phyloP scores from a whole-genome alignment of 192 early-diverging fungal species.

The Rhizophagus sp. region DNA sequence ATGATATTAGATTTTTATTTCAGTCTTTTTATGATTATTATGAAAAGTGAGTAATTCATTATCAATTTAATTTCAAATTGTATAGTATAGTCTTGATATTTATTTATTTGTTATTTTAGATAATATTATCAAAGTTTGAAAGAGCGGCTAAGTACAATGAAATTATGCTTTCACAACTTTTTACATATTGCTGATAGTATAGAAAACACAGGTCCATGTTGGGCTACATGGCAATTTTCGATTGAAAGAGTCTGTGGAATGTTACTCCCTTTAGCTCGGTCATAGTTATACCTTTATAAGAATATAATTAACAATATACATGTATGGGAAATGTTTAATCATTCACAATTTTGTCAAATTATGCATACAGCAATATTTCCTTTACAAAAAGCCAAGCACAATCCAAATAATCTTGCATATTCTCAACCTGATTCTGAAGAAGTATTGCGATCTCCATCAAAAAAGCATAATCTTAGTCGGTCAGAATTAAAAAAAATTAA shows the following conservation, averaged over 20 bases:
- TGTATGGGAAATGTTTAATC: constrained; percentile 5
- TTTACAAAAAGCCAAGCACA: neutral
- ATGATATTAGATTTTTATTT: constrained; percentile 2
- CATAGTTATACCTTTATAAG: neutral
- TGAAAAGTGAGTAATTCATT: neutral
- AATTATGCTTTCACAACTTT: neutral
- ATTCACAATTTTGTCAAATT: neutral
- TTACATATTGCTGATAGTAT: neutral
- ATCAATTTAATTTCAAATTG: neutral
- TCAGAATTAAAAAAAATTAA: constrained; percentile 14
- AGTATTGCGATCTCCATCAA: neutral
- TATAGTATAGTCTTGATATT: too few relatives aligned
- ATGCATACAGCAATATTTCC: neutral
- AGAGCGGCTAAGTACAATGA: neutral
- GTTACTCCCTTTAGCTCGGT: neutral
- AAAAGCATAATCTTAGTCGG: neutral
- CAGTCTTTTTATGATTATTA: neutral
- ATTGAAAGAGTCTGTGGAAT: neutral
- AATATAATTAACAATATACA: constrained; percentile 2
- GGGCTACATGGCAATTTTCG: neutral
- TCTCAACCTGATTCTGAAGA: neutral
- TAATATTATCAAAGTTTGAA: neutral
- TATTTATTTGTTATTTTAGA: neutral
- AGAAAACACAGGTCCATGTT: constrained; percentile 4
- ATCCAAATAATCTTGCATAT: neutral